Conservation (phyloP, 148 eudicot genomes). For the Persicaria maculosa region DNA sequence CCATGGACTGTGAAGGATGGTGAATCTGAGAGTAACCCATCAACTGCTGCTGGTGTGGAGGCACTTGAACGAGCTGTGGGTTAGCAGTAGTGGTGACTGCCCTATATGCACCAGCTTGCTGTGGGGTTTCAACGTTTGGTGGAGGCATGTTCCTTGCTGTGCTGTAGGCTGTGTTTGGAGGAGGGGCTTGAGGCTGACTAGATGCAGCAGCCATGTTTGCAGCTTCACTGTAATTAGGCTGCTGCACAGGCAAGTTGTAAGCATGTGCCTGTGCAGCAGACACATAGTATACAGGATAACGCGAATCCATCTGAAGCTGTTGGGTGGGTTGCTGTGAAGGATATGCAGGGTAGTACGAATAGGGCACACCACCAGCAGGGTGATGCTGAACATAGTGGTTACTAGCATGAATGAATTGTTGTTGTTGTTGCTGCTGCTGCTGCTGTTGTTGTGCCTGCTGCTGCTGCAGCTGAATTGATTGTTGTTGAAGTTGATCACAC, state of each 20-base stretch:
- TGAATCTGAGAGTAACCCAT: conserved; percentile 56
- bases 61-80: conserved; percentile 38
- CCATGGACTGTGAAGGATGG: conserved; percentile 58
- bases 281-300: conserved; percentile 50
- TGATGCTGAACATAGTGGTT: conserved; percentile 51
- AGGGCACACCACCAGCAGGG: conserved; percentile 47
- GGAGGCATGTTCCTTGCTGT: conserved; percentile 29
- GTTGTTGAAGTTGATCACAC: conserved; percentile 45
- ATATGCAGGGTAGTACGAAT: conserved; percentile 56
- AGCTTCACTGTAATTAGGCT: conserved; percentile 35
- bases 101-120: conserved; percentile 36
- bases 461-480: conserved; percentile 27
- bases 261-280: conserved; percentile 61
- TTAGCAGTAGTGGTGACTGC: conserved; percentile 30
- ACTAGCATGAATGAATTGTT: conserved; percentile 57
- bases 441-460: conserved; percentile 27
- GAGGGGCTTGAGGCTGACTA: conserved; percentile 41
- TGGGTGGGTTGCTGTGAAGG: conserved; percentile 54
- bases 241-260: conserved; percentile 52
- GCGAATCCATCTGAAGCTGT: conserved; percentile 43
- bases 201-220: conserved; percentile 23
- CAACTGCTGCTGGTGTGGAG: conserved; percentile 36
- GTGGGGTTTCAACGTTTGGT: conserved; percentile 43
- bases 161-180: conserved; percentile 23
- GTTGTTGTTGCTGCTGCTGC: conserved; percentile 40